These are phyloP conservation scores for Umbilicus rupestris DNA, from an alignment of 164 flowering plant genomes.

Conservation along the genomic window DNA sequence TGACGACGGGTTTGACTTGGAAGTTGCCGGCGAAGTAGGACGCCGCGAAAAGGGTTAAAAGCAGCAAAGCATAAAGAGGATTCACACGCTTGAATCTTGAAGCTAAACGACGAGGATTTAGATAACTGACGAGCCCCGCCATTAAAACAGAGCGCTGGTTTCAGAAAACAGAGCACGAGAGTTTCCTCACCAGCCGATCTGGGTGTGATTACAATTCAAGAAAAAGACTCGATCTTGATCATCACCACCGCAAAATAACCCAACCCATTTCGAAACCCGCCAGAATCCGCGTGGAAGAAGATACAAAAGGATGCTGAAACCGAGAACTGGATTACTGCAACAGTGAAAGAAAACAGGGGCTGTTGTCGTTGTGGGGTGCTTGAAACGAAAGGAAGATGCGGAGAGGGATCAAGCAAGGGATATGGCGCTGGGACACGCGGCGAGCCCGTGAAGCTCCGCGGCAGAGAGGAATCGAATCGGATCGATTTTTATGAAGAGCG, in stretches of 20 bases:
- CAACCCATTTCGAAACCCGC: neutral
- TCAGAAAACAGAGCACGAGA: neutral
- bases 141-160: slow-evolving; percentile 1
- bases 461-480: neutral
- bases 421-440: slow-evolving; percentile 5
- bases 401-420: neutral
- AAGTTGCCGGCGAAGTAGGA: slow-evolving; percentile 49
- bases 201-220: neutral
- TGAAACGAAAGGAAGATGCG: neutral
- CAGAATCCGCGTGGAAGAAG: too few species aligned
- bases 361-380: neutral
- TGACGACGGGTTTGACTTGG: slow-evolving; percentile 11
- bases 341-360: neutral
- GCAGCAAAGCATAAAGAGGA: slow-evolving; percentile 20
- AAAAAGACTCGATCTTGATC: neutral
- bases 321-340: neutral
- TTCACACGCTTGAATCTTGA: slow-evolving; percentile 22
- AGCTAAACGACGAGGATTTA: neutral
- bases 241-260: neutral
- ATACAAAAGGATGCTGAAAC: too few species aligned
- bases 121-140: neutral
- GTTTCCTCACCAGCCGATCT: too few species aligned
- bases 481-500: neutral
- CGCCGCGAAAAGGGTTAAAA: slow-evolving; percentile 38
- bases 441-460: neutral